Evolutionary conservation across 2,329 filamentous ascomycete species (phyloP), one percentile per base, ranked within the genome.

Genomic region (Cercospora sp.): DNA sequence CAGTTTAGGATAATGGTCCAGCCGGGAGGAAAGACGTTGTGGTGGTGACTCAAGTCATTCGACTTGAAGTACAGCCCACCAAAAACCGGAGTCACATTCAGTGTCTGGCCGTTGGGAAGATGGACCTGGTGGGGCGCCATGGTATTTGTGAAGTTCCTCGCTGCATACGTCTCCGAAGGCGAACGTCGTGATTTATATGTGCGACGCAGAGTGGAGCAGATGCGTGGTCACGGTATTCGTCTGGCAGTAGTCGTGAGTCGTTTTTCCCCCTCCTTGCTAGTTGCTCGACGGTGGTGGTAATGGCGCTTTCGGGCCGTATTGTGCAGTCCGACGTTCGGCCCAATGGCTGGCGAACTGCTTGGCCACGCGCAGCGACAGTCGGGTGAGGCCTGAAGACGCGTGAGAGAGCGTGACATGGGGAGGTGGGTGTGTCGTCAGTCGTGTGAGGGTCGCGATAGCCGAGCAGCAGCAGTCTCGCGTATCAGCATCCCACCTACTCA

Each of bases 61-160:
- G 89, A 88, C 79, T 94, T 95, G 88, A 97, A 97, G 75, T 90
- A 92, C 66, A 95, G 85, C 34, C 94, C 94, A n/a, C 91, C 93
- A 78, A 97, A 97, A 28, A 97, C 92, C 0, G 93, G 91, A 13
- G 88, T 89, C 34, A 97, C 91, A 3, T 89, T 90, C 76, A 95
- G 87, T 71, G 86, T 90, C 81, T 95, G 92, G 76, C 94, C 94
- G 81, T 97, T 96, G 59, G 94, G 94, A 73, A 98, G 84, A 79
- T 91, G 87, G 68, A 94, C 84, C 58, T 86, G 76, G 30, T 81
- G 79, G 57, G 80, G 81, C 24, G 81, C 76, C 79, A 84, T 84
- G 62, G 16, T 32, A 2, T 32, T 26, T 37, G 18, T 8, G 13
- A 12, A 53, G n/a, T 16, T 18, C 26, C 13, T 28, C 26, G 16